Percentiles rank a stretch among this genome's conserved stretches.
Evolutionary conservation across 129 eudicot genomes (phyloP).

Genomic region (Tagetes erecta): DNA sequence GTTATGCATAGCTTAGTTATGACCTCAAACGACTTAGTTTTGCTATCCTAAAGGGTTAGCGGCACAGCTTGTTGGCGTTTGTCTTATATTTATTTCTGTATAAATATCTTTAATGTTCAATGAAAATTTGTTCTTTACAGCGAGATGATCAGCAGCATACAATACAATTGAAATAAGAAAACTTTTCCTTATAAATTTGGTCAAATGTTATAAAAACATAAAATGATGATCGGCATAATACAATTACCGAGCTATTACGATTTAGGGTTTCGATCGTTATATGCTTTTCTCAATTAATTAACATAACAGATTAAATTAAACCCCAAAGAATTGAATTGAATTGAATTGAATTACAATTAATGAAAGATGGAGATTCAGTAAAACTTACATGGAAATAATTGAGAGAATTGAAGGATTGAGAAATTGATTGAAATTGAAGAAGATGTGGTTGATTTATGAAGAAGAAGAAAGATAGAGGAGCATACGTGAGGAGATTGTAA

Average conservation of each 20-base stretch:
- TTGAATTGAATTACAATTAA: not conserved
- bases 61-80: too few relatives aligned
- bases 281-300: not conserved
- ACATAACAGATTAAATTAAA: not conserved
- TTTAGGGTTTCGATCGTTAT: conserved; percentile 9
- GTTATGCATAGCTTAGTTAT: too few relatives aligned
- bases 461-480: conserved; percentile 7
- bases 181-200: too few relatives aligned
- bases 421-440: not conserved
- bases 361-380: not conserved
- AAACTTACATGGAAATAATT: not conserved
- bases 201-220: too few relatives aligned
- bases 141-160: too few relatives aligned
- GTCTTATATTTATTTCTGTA: too few relatives aligned
- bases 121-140: too few relatives aligned
- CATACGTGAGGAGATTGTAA: conserved; percentile 10
- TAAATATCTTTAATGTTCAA: too few relatives aligned
- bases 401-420: not conserved
- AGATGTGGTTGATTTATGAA: conserved; percentile 11
- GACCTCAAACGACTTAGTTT: too few relatives aligned
- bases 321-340: not conserved
- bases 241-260: not conserved
- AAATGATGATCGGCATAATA: too few relatives aligned
- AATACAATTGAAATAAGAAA: too few relatives aligned
- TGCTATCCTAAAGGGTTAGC: too few relatives aligned